phyloP scores from a whole-genome alignment of 2,329 filamentous ascomycete genomes.

The Sporothrix dimorphospora region DNA sequence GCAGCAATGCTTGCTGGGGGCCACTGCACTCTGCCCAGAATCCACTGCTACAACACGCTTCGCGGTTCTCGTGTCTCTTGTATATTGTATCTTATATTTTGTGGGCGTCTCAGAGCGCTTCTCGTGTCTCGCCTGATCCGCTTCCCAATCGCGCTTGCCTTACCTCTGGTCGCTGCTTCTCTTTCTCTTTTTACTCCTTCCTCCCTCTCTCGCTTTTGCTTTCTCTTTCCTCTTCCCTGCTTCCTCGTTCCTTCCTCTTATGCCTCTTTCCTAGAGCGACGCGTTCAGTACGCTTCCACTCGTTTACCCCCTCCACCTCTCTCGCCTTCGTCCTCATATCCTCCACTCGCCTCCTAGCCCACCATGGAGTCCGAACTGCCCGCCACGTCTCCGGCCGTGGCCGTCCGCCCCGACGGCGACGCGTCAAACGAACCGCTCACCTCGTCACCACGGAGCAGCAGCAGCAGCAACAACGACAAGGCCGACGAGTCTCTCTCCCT shows the following conservation, averaged over 20 bases:
- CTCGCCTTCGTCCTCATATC: not conserved
- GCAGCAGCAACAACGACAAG: slow-evolving; percentile 26
- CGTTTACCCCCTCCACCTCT: slow-evolving; percentile 19
- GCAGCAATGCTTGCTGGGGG: slow-evolving; percentile 14
- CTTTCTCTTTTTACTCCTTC: slow-evolving; percentile 7
- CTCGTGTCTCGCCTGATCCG: slow-evolving; percentile 32
- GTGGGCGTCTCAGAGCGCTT: slow-evolving; percentile 29
- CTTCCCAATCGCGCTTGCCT: slow-evolving; percentile 24
- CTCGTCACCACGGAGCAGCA: slow-evolving; percentile 32
- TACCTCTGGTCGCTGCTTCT: slow-evolving; percentile 19
- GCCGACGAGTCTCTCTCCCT: slow-evolving; percentile 29
- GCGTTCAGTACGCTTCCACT: slow-evolving; percentile 29
- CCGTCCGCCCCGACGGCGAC: slow-evolving; percentile 7
- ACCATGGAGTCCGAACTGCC: slow-evolving; percentile 30
- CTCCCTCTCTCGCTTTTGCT: not conserved
- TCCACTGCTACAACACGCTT: slow-evolving; percentile 34
- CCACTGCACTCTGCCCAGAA: slow-evolving; percentile 7
- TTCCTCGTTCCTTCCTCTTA: slow-evolving; percentile 26
- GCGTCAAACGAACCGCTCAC: slow-evolving; percentile 28
- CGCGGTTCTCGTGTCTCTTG: slow-evolving; percentile 33
- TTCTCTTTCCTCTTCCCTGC: slow-evolving; percentile 22
- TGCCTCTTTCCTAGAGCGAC: slow-evolving; percentile 17
- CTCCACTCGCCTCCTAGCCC: not conserved
- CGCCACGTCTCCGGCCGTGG: slow-evolving; percentile 25
- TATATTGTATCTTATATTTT: slow-evolving; percentile 34